Evolutionary conservation across 164 flowering plant species (phyloP), one percentile per base, ranked within the genome.

Genomic region (Magnolia officinalis): DNA sequence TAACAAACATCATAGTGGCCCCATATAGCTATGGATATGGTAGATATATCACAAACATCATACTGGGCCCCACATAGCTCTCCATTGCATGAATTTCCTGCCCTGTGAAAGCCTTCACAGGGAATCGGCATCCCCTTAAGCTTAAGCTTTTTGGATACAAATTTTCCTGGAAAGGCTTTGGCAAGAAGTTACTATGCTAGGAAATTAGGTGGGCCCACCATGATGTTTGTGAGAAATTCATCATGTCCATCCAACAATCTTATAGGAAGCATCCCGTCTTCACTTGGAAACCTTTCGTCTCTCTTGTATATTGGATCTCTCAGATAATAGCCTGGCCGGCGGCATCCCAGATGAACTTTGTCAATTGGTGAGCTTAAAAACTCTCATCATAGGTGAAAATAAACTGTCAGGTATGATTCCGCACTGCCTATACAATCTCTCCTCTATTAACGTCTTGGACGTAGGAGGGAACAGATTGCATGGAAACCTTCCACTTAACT

Each of bases 401-500:
- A 14, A 61, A 6, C 64, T 61, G 1, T 61, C 0, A 16, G 64
- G 64, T 24, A 66, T 3, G n/a, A 7, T 24, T 24, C 68, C 68
- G 85, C 24, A 23, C 24, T 23, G 24, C 24, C 24, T 23, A 23
- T 23, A 23, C 24, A 23, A 23, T 23, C 19, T 85, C 1, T 79
- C 89, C 8, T 77, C 80, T 24, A 72, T 87, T 1, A 24, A 23
- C 5, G 0, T 8, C 19, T 18, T 87, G 50, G 26, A 74, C 0
- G 5, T 81, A 2, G 1, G 70, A 2, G 0, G 0, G 0, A 85
- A 87, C 72, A 31, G 67, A 19, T 70, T 85, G 4, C 19, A 20
- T 8, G 89, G 88, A 0, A 72, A 4, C 21, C 75, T 85, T 19
- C 80, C 80, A 7, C 24, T 29, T 6, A 70, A 81, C 51, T 52